Evolutionary conservation across 441 rosid genomes (phyloP).

Genomic region (Aleurites moluccanus): DNA sequence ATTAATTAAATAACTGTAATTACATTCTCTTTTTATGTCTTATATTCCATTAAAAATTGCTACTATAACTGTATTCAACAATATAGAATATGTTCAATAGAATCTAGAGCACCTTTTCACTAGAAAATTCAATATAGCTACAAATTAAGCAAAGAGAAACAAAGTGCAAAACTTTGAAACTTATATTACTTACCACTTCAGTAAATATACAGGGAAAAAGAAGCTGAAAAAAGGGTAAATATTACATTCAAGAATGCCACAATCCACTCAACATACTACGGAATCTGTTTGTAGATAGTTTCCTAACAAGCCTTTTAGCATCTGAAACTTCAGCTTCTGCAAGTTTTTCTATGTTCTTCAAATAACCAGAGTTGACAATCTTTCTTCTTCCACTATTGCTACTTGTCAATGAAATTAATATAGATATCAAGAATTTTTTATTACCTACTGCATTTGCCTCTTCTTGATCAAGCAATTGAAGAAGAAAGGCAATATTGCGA

Average conservation of each 20-base stretch:
- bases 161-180: conserved; percentile 24
- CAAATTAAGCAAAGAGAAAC: conserved; percentile 29
- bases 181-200: conserved; percentile 17
- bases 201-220: conserved; percentile 39
- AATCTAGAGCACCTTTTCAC: conserved; percentile 35
- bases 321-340: conserved; percentile 83
- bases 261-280: conserved; percentile 68
- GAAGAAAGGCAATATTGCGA: conserved; percentile 53
- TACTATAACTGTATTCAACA: conserved; percentile 15
- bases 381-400: conserved; percentile 76
- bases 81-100: conserved; percentile 21
- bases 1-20: conserved; percentile 20
- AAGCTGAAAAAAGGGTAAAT: not conserved
- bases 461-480: conserved; percentile 62
- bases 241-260: conserved; percentile 58
- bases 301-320: conserved; percentile 84
- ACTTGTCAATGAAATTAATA: conserved; percentile 66
- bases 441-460: conserved; percentile 51
- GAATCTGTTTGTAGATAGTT: conserved; percentile 68
- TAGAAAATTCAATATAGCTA: conserved; percentile 24
- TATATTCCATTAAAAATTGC: not conserved
- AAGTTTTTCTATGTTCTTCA: conserved; percentile 82
- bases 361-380: conserved; percentile 70
- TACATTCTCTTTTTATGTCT: conserved; percentile 13
- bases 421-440: conserved; percentile 65